Conservation (phyloP, 2,329 filamentous ascomycete genomes). For the Paraphoma sp. region DNA sequence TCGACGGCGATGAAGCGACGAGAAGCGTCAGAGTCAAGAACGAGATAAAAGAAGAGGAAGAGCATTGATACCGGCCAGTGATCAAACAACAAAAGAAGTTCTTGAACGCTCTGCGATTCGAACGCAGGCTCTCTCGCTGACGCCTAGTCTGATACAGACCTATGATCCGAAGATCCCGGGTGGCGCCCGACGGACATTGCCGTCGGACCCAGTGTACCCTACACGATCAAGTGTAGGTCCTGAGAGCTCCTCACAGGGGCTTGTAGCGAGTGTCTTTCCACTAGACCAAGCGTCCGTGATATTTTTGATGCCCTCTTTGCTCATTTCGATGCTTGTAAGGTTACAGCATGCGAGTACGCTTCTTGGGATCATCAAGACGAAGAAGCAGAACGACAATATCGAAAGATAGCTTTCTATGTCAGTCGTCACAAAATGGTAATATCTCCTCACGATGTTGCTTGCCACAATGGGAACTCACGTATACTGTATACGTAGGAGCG, state of each 20-base stretch:
- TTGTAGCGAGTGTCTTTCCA: background rate
- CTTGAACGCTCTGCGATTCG: background rate
- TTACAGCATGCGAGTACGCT: too few species aligned
- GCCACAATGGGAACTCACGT: too few species aligned
- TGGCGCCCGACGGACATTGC: background rate
- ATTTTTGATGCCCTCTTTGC: too few species aligned
- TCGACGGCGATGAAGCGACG: background rate
- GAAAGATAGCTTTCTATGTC: too few species aligned
- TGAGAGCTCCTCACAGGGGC: background rate
- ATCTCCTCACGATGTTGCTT: too few species aligned
- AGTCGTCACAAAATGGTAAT: too few species aligned
- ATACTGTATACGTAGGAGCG: too few species aligned
- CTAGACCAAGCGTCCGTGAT: background rate
- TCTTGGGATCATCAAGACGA: too few species aligned
- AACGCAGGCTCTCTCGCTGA: conserved; percentile 4
- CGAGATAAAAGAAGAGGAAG: background rate
- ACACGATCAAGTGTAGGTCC: background rate
- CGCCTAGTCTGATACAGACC: conserved; percentile 1
- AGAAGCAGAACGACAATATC: too few species aligned
- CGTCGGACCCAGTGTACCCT: background rate
- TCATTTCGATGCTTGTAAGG: too few species aligned
- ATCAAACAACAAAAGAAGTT: background rate
- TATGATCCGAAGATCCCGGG: too few species aligned
- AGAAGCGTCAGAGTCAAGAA: background rate
- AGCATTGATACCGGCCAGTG: background rate